These are phyloP conservation scores for Craspedostauros australis DNA, from an alignment of 108 stramenopile species.

Conservation along the genomic window DNA sequence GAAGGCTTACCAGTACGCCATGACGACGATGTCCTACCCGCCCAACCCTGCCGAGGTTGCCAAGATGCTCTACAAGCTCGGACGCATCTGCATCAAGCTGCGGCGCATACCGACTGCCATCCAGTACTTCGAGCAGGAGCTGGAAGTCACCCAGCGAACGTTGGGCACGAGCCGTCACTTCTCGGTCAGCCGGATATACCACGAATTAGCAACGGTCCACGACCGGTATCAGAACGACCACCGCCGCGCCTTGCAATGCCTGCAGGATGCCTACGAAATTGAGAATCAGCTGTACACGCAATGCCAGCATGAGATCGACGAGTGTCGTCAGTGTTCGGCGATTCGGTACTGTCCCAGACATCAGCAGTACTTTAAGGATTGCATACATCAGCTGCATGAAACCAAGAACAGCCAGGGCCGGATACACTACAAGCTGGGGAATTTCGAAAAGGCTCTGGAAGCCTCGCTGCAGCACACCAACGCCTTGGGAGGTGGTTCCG, in stretches of 20 bases:
- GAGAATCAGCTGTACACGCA: too few species aligned
- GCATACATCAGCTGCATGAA: conserved; percentile 27
- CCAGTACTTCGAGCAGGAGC: conserved; percentile 21
- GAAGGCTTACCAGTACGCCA: conserved; percentile 14
- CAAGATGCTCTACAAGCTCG: conserved; percentile 24
- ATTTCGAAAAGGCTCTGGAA: conserved; percentile 28
- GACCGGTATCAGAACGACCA: too few species aligned
- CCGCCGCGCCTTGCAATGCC: too few species aligned
- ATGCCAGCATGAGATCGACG: too few species aligned
- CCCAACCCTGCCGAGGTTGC: conserved; percentile 24
- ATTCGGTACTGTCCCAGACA: too few species aligned
- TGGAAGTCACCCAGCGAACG: conserved; percentile 22
- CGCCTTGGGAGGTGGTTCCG: too few species aligned
- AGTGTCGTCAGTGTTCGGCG: too few species aligned
- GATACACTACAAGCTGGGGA: conserved; percentile 32
- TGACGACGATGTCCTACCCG: too few species aligned
- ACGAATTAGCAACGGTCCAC: conserved; percentile 25
- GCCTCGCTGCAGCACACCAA: too few species aligned
- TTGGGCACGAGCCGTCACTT: conserved; percentile 21
- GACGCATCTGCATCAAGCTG: conserved; percentile 17
- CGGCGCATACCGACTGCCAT: conserved; percentile 14
- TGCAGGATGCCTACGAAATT: too few species aligned
- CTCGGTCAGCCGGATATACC: conserved; percentile 19
- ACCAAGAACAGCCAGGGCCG: conserved; percentile 24
- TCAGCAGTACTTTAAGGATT: too few species aligned